Evolutionary conservation across 768 basidiomycete species (phyloP), one percentile per base, ranked within the genome.

Genomic region (Psilocybe sp.): DNA sequence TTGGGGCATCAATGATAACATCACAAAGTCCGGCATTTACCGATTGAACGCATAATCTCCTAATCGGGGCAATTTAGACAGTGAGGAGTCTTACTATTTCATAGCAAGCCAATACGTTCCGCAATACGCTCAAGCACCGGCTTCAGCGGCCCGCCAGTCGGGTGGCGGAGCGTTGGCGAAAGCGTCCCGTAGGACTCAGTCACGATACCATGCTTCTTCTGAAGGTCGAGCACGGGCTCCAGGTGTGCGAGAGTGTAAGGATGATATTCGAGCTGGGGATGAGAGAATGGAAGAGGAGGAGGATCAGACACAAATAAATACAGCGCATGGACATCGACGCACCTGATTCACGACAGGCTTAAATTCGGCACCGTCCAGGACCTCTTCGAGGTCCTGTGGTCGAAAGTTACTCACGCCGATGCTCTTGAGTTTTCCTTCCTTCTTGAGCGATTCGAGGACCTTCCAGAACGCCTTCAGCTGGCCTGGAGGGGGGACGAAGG

Each of bases 291-390:
- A 50, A 14, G 28, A 11, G 5, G 7, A 18, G 12, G 19, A 41
- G 16, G 13, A 20, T 16, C 14, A 1, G 33, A 16, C 7, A 3
- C 9, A 10, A 15, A n/a, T 12, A 13, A 32, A n/a, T 38, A 15
- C 18, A 7, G 34, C 6, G 18, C 4, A 41, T 34, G n/a, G 31
- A 44, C 19, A 15, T 9, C 18, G 11, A 47, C 68, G 23, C 37
- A 76, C 78, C 66, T 81, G 78, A 62, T 82, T 79, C 15, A 77
- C 75, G 12, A 75, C 77, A 4, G 80, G 79, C n/a, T 72, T 71
- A 54, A 78, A 66, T 52, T 69, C 78, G 16, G 72, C 74, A 2
- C 64, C 71, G 19, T 74, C 66, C 7, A 77, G 53, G 19, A 81
- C 61, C 3, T 64, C 59, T 41, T 79, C 68, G 11, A 82, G 55